These are phyloP conservation scores for Aspergillus bridgeri DNA, from an alignment of 495 filamentous ascomycete genomes.

Conservation along the genomic window DNA sequence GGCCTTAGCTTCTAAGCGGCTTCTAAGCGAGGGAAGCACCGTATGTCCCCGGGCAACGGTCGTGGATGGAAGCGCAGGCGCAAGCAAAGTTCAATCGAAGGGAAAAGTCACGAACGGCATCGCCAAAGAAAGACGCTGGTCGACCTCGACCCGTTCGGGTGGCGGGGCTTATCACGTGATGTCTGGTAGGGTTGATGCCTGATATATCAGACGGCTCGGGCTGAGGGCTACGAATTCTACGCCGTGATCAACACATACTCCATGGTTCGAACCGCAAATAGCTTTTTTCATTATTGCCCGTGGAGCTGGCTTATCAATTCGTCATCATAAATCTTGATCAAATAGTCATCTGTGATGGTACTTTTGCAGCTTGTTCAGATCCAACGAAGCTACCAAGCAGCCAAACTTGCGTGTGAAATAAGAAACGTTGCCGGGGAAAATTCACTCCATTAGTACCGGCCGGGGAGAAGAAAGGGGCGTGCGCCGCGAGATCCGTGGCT, in stretches of 20 bases:
- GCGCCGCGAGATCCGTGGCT: slow-evolving; percentile 8
- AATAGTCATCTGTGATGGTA: neutral
- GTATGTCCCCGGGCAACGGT: neutral
- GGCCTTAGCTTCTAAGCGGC: neutral
- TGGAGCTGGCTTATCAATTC: slow-evolving; percentile 22
- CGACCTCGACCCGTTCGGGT: slow-evolving; percentile 12
- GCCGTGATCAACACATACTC: no score
- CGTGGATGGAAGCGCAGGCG: slow-evolving; percentile 1
- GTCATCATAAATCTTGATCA: slow-evolving; percentile 25
- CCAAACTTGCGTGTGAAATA: neutral
- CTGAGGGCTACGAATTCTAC: no score
- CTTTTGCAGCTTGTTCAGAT: slow-evolving; percentile 2
- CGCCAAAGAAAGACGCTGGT: slow-evolving; percentile 2
- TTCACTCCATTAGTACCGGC: neutral
- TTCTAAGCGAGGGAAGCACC: neutral
- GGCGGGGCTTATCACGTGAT: slow-evolving; percentile 23
- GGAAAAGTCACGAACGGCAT: slow-evolving; percentile 12
- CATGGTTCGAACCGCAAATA: slow-evolving; percentile 1
- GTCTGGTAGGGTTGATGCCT: slow-evolving; percentile 7
- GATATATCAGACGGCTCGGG: slow-evolving; percentile 14
- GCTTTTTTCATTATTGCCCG: slow-evolving; percentile 24
- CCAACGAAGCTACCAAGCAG: slow-evolving; percentile 6
- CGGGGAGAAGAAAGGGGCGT: neutral
- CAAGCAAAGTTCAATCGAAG: slow-evolving; percentile 3
- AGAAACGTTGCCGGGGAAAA: neutral